Conservation (phyloP, 495 filamentous ascomycete genomes). For the Penicillium antarcticum region DNA sequence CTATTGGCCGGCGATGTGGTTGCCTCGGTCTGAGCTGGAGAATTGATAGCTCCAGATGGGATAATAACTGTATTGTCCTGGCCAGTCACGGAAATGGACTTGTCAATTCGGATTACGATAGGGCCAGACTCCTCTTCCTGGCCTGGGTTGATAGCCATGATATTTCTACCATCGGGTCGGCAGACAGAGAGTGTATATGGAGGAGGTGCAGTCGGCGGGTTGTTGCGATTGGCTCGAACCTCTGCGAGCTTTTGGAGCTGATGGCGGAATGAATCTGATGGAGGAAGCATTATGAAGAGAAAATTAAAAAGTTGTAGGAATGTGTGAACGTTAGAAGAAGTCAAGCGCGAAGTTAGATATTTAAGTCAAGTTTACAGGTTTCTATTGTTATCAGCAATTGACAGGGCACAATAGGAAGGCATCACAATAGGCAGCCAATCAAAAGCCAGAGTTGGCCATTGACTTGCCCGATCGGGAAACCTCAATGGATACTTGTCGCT, state of each 20-base stretch:
- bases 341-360: not conserved
- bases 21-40: not conserved
- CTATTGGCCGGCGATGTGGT: not conserved
- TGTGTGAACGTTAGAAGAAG: not conserved
- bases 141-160: conserved; percentile 8
- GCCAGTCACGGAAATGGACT: conserved; percentile 33
- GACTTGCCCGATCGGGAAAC: not conserved
- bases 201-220: conserved; percentile 12
- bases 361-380: not conserved
- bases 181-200: conserved; percentile 4
- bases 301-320: not conserved
- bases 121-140: conserved; percentile 7
- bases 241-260: conserved; percentile 22
- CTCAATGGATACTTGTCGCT: conserved; percentile 3
- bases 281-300: conserved; percentile 15
- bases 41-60: conserved; percentile 7
- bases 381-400: not conserved
- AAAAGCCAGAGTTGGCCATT: not conserved
- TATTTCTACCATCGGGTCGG: not conserved
- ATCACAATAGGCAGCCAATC: conserved; percentile 6
- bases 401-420: conserved; percentile 6
- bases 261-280: conserved; percentile 22
- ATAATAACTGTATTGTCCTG: conserved; percentile 31
- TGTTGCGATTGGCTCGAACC: conserved; percentile 9
- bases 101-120: conserved; percentile 34